A percentile compares a stretch with the other conserved stretches of the same genome.
Evolutionary conservation across 2,329 filamentous ascomycete species (phyloP).

Genomic region (Herpotrichia juniperi): DNA sequence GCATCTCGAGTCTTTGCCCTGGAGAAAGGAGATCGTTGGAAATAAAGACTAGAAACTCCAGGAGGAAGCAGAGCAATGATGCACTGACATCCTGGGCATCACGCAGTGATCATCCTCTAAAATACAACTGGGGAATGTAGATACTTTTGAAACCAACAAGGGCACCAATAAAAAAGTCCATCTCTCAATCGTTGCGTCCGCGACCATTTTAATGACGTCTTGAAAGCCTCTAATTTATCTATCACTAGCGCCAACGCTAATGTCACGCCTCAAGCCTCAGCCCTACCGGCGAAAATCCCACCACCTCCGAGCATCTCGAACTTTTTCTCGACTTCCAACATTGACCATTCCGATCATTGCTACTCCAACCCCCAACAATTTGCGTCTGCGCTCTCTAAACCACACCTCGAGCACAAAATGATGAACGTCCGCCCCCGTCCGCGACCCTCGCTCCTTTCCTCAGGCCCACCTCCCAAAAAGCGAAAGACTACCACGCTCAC

Average conservation of each 20-base stretch:
- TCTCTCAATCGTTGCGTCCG: not conserved
- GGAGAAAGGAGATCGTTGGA: constrained; percentile 39
- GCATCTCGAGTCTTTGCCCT: constrained; percentile 43
- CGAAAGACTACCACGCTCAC: constrained; percentile 63
- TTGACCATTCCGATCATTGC: not conserved
- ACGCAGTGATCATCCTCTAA: too few species aligned
- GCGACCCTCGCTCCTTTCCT: constrained; percentile 16
- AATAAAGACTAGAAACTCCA: not conserved
- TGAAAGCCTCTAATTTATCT: not conserved
- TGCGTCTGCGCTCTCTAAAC: not conserved
- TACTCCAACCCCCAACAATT: not conserved
- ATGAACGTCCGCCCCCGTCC: not conserved
- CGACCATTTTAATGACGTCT: not conserved
- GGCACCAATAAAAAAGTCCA: too few species aligned
- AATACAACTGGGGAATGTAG: too few species aligned
- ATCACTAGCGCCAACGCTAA: not conserved
- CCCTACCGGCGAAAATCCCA: not conserved
- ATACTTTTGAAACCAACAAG: too few species aligned
- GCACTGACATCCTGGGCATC: too few species aligned
- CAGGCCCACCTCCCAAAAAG: constrained; percentile 40
- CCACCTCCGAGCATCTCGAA: constrained; percentile 1
- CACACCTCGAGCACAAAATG: not conserved
- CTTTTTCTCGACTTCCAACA: constrained; percentile 11
- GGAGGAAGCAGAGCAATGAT: too few species aligned
- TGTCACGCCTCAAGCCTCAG: not conserved